Percentiles rank a stretch among this genome's conserved stretches.
Evolutionary conservation across 768 basidiomycete genomes (phyloP).

Genomic region (Lactarius hengduanensis): DNA sequence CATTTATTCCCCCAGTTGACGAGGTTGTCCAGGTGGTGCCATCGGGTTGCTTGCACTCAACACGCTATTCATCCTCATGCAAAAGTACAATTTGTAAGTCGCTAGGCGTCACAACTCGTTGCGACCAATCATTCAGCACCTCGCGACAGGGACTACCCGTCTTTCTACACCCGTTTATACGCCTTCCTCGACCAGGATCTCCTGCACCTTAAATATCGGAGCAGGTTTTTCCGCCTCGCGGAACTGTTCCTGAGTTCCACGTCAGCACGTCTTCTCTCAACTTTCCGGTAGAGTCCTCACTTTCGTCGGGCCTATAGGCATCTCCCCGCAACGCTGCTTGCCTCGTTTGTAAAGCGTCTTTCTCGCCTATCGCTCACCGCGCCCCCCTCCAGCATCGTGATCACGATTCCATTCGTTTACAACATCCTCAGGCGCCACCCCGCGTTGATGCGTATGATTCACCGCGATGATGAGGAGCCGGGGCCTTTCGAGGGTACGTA

Average conservation of each 20-base stretch:
- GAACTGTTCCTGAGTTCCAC: conserved; percentile 92
- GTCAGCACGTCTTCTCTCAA: conserved; percentile 39
- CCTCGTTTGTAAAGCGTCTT: conserved; percentile 92
- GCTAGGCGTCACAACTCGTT: background rate
- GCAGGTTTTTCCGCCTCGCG: conserved; percentile 90
- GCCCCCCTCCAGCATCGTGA: conserved; percentile 87
- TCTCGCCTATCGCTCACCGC: conserved; percentile 80
- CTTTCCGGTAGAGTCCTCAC: conserved; percentile 34
- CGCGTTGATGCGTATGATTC: conserved; percentile 90
- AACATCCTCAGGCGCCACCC: conserved; percentile 93
- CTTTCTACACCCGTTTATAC: conserved; percentile 91
- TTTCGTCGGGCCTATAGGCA: conserved; percentile 49
- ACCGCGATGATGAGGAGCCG: conserved; percentile 50
- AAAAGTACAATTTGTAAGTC: conserved; percentile 87
- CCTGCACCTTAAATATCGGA: conserved; percentile 88
- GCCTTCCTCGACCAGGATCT: conserved; percentile 84
- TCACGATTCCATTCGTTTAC: conserved; percentile 91
- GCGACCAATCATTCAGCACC: conserved; percentile 1
- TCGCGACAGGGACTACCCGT: conserved; percentile 80
- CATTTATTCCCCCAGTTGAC: background rate
- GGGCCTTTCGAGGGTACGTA: conserved; percentile 24
- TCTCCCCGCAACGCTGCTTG: conserved; percentile 85
- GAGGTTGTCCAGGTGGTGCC: conserved; percentile 58
- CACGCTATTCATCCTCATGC: conserved; percentile 86
- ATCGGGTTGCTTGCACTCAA: conserved; percentile 89